These are phyloP conservation scores for Myxozyma udenii DNA, from an alignment of 805 yeast genomes.

Conservation along the genomic window DNA sequence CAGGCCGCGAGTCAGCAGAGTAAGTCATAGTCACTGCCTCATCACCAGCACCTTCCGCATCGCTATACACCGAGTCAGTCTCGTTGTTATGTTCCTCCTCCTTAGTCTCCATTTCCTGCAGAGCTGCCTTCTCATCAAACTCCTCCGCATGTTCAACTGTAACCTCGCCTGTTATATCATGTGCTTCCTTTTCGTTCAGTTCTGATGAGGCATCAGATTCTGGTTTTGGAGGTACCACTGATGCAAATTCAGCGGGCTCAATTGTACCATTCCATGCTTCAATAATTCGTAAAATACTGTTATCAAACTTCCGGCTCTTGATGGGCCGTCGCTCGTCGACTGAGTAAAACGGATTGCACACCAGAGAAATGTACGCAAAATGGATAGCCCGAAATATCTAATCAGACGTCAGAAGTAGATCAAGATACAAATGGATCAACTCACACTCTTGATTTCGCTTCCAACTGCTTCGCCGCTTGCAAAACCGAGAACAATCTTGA, in stretches of 20 bases:
- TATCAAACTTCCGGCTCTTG: constrained; percentile 21
- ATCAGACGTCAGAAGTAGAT: not conserved
- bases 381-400: constrained; percentile 47
- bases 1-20: no score
- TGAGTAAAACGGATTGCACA: constrained; percentile 62
- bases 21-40: no score
- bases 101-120: no score
- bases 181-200: no score
- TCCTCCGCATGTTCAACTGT: no score
- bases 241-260: not conserved
- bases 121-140: no score
- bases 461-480: constrained; percentile 40
- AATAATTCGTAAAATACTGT: constrained; percentile 20
- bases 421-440: constrained; percentile 5
- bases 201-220: no score
- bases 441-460: constrained; percentile 31
- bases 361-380: constrained; percentile 51
- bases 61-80: no score
- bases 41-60: no score
- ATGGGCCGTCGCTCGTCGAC: constrained; percentile 34
- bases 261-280: constrained; percentile 30
- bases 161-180: no score
- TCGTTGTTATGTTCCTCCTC: no score
- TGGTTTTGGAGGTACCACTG: no score
- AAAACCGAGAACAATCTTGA: constrained; percentile 60